These are phyloP conservation scores for Sarocladiaceae sp. DNA, from an alignment of 2,329 filamentous ascomycete genomes.

Conservation along the genomic window DNA sequence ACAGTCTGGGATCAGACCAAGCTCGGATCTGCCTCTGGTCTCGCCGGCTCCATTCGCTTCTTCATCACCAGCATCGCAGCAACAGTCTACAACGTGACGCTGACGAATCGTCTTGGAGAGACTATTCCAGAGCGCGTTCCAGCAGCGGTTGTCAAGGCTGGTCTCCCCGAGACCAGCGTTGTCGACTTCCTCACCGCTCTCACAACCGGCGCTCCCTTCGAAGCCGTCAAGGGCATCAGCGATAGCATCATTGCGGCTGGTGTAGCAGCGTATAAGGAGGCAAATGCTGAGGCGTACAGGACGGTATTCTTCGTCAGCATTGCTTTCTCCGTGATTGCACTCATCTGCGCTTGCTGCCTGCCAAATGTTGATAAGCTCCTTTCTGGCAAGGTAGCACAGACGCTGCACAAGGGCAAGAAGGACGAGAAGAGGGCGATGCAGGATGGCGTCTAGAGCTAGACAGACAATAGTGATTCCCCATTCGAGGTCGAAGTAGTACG, in stretches of 20 bases:
- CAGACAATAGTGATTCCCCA: background rate
- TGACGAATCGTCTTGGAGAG: slow-evolving; percentile 26
- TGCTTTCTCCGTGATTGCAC: slow-evolving; percentile 26
- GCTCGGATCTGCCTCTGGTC: slow-evolving; percentile 28
- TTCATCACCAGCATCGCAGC: slow-evolving; percentile 27
- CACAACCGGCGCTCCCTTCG: slow-evolving; percentile 21
- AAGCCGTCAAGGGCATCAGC: slow-evolving; percentile 25
- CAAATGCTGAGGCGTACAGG: slow-evolving; percentile 28
- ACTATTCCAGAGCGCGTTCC: slow-evolving; percentile 26
- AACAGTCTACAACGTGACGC: slow-evolving; percentile 28
- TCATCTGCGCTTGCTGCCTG: slow-evolving; percentile 25
- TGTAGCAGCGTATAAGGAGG: slow-evolving; percentile 24
- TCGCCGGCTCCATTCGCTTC: slow-evolving; percentile 32
- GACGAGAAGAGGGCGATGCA: slow-evolving; percentile 15
- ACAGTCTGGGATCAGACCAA: slow-evolving; percentile 28
- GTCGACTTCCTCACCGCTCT: slow-evolving; percentile 29
- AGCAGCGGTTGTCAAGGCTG: slow-evolving; percentile 28
- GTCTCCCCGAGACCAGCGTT: slow-evolving; percentile 29
- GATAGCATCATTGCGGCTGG: slow-evolving; percentile 24
- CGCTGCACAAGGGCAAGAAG: slow-evolving; percentile 22
- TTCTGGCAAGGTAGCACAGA: slow-evolving; percentile 27
- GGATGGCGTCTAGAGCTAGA: background rate
- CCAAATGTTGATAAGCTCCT: slow-evolving; percentile 29
- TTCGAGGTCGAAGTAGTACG: too few species aligned
- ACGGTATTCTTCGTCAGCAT: slow-evolving; percentile 31